phyloP scores from a whole-genome alignment of 352 stramenopile genomes.

The Hyaloperonospora brassicae region DNA sequence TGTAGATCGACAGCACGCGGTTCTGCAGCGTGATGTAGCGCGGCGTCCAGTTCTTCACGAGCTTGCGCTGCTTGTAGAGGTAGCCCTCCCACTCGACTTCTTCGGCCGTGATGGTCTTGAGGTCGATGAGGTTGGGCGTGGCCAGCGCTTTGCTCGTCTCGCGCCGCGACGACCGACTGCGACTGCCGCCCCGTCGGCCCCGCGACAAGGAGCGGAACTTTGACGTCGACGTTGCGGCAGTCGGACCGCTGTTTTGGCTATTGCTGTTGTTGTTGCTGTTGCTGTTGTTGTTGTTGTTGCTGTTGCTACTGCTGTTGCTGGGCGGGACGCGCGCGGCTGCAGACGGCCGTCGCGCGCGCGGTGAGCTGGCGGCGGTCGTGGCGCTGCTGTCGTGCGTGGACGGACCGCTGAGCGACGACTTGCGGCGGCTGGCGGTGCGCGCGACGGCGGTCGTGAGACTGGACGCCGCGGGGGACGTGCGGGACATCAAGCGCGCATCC shows the following conservation, averaged over 20 bases:
- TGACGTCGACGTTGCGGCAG: too few relatives aligned
- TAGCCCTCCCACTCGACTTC: slow-evolving; percentile 86
- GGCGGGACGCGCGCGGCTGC: slow-evolving; percentile 22
- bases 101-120: slow-evolving; percentile 81
- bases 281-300: not conserved
- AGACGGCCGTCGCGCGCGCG: slow-evolving; percentile 29
- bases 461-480: slow-evolving; percentile 26
- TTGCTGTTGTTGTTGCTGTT: slow-evolving; percentile 4
- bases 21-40: slow-evolving; percentile 84
- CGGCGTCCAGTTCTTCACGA: slow-evolving; percentile 85
- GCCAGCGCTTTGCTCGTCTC: slow-evolving; percentile 19
- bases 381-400: slow-evolving; percentile 14
- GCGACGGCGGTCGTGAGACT: slow-evolving; percentile 20
- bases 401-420: slow-evolving; percentile 33
- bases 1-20: slow-evolving; percentile 75
- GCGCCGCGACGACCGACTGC: not conserved
- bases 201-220: too few relatives aligned
- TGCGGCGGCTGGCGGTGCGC: slow-evolving; percentile 30
- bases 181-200: too few relatives aligned
- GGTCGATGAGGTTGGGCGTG: slow-evolving; percentile 78
- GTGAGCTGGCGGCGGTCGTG: slow-evolving; percentile 24
- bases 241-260: too few relatives aligned
- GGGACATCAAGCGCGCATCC: slow-evolving; percentile 51
- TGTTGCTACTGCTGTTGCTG: slow-evolving; percentile 3
- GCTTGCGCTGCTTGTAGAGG: slow-evolving; percentile 85